Evolutionary conservation across 2,329 filamentous ascomycete species (phyloP).

Genomic region (Nothophaeocryptopus gaeumannii): DNA sequence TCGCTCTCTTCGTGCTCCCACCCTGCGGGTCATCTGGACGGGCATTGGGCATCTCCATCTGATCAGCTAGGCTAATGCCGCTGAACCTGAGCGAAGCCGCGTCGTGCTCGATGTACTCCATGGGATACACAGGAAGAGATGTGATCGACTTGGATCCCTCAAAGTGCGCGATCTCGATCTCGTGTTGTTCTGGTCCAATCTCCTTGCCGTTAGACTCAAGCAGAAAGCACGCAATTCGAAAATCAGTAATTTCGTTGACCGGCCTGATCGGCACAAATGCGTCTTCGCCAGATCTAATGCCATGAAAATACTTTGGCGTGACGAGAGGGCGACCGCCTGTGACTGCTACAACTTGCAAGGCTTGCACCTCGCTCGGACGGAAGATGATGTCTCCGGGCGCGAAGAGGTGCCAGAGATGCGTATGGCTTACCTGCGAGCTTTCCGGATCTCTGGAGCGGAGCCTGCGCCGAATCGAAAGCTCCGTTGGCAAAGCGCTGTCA

Average conservation of each 20-base stretch:
- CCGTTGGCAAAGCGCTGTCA: too few relatives aligned
- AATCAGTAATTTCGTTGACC: slow-evolving; percentile 16
- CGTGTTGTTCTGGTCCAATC: neutral
- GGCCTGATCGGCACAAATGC: too few relatives aligned
- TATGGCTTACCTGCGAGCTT: too few relatives aligned
- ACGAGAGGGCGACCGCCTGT: neutral
- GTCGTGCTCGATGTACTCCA: slow-evolving; percentile 45
- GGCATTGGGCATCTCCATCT: too few relatives aligned
- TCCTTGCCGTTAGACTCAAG: slow-evolving; percentile 1
- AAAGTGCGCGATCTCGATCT: slow-evolving; percentile 32
- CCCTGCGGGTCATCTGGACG: too few relatives aligned
- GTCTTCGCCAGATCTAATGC: neutral
- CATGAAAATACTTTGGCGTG: neutral
- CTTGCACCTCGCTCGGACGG: neutral
- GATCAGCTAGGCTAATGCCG: too few relatives aligned
- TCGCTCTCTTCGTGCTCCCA: too few relatives aligned
- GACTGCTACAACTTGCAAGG: neutral
- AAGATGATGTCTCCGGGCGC: neutral
- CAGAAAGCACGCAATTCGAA: slow-evolving; percentile 7
- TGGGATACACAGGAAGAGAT: slow-evolving; percentile 43
- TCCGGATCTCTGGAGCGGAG: too few relatives aligned
- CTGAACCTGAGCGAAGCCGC: slow-evolving; percentile 38
- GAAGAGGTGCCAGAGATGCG: slow-evolving; percentile 1
- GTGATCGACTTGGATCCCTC: slow-evolving; percentile 44
- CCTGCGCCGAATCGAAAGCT: too few relatives aligned